Base-by-base conservation (phyloP, 345 rosid species). In the Hypericum androsaemum region DNA sequence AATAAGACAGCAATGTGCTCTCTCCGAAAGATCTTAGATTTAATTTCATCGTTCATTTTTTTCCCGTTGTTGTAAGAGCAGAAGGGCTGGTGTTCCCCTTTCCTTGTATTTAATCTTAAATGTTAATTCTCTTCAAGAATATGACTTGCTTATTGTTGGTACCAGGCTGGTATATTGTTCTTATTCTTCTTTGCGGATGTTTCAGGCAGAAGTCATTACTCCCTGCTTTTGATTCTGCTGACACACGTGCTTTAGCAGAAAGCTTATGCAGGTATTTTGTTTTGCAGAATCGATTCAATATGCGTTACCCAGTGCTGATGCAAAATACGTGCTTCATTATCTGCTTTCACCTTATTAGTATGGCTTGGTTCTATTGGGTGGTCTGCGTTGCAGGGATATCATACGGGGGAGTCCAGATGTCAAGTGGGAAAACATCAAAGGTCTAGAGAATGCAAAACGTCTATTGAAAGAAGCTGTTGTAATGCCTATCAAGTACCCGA, bases 401-500 rank as follows among this genome's bases (percentile, higher is more conserved):
- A 81, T 92, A 45, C 95, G 82, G 16, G 96, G 98, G 40, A 92
- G 69, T 67, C 96, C 94, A 41, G 86, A 92, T 77, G 82, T 92
- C 54, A 87, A 74, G 54, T 92, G 96, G 98, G 96, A 92, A 56
- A 85, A 83, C 74, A 85, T 92, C 49, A 88, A 92, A 58, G 98
- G 96, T 28, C 58, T 92, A 47, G 94, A 83, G 62, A 92, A 70
- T 56, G 96, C 98, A 7, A 92, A 92, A 55, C 80, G 70, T 57
- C 68, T 92, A 61, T 86, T 92, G 58, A 92, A 92, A 71, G 98
- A 92, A 77, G 98, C 98, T 36, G 98, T 92, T 61, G 95, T 92
- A 54, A 92, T 92, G 98, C 98, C 98, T 50, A 92, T 92, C 44
- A 92, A 92, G 70, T 92, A 92, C 67, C 98, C 98, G 58, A 71